Base-by-base conservation (phyloP, 2,329 filamentous ascomycete species). In the Monosporascus sp. region DNA sequence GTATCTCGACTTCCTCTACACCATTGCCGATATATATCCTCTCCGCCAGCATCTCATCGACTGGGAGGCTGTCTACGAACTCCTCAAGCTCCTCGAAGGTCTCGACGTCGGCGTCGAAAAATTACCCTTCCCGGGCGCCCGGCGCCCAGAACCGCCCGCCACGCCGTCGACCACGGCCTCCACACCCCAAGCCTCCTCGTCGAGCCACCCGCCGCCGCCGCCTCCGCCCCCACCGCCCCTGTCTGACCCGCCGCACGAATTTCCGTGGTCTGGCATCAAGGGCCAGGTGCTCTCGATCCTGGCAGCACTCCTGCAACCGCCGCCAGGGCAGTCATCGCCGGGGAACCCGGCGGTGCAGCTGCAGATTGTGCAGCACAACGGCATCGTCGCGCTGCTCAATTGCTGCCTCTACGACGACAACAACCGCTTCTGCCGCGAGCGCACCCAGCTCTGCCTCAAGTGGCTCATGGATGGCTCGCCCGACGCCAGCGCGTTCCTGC, bases 401-500 rank as follows among this genome's bases (percentile, higher is more conserved):
- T 96, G 91, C 71, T 97, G 91, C 63, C 83, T 86, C 34, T 94
- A 94, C 67, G 93, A 97, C 66, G 91, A 93, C 61, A 85, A 96
- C 72, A 97, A 97, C 66, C 91, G 91, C 0, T 97, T 93, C 67
- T 92, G 96, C 58, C 90, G 93, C 64, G 93, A 97, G 70, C 89
- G 92, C 59, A 90, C 91, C 3, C 90, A 92, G 49, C 86, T 96
- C 67, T 92, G 89, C 60, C 79, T 95, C n/a, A 92, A 93, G 67
- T 95, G 85, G 81, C 76, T 89, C 6, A 82, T 90, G 72, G 87
- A 90, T 61, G 87, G 87, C 14, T 90, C 86, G 56, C 81, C 86
- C 34, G 86, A 86, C 53, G 90, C 89, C 17, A 87, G 88, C 58
- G 79, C 83, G 34, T 87, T 88, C 61, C 83, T 92, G 50, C 79